Evolutionary conservation across 495 filamentous ascomycete genomes (phyloP).

Genomic region (Penicillium ucsense): DNA sequence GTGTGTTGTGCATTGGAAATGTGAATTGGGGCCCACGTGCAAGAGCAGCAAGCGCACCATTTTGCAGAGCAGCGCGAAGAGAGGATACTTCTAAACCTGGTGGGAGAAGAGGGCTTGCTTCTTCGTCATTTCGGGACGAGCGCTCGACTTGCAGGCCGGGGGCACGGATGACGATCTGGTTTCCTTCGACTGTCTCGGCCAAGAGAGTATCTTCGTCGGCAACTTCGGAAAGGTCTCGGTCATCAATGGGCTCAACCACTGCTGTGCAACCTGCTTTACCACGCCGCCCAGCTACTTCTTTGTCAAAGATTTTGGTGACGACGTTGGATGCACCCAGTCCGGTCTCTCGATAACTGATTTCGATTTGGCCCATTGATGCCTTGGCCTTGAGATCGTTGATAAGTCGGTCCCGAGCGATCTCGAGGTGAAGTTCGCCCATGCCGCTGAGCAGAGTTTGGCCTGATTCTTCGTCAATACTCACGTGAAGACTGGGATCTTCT

Average conservation of each 20-base stretch:
- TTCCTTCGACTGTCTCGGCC: conserved; percentile 34
- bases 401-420: conserved; percentile 83
- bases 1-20: conserved; percentile 64
- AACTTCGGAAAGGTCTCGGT: conserved; percentile 13
- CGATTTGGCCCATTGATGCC: conserved; percentile 82
- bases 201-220: conserved; percentile 21
- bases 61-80: conserved; percentile 57
- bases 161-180: conserved; percentile 49
- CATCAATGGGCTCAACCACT: conserved; percentile 48
- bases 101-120: conserved; percentile 38
- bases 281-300: conserved; percentile 66
- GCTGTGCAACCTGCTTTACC: conserved; percentile 70
- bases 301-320: conserved; percentile 59
- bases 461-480: conserved; percentile 77
- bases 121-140: conserved; percentile 26
- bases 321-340: conserved; percentile 42
- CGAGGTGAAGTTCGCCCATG: conserved; percentile 97
- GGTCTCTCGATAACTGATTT: conserved; percentile 90
- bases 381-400: conserved; percentile 83
- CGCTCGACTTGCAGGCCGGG: conserved; percentile 32
- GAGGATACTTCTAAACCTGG: conserved; percentile 45
- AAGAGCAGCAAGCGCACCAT: conserved; percentile 76
- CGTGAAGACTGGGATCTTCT: conserved; percentile 90
- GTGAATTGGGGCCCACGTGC: conserved; percentile 70
- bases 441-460: conserved; percentile 88